phyloP scores from a whole-genome alignment of 2,329 filamentous ascomycete species.

The Dothiorella sarmentorum region DNA sequence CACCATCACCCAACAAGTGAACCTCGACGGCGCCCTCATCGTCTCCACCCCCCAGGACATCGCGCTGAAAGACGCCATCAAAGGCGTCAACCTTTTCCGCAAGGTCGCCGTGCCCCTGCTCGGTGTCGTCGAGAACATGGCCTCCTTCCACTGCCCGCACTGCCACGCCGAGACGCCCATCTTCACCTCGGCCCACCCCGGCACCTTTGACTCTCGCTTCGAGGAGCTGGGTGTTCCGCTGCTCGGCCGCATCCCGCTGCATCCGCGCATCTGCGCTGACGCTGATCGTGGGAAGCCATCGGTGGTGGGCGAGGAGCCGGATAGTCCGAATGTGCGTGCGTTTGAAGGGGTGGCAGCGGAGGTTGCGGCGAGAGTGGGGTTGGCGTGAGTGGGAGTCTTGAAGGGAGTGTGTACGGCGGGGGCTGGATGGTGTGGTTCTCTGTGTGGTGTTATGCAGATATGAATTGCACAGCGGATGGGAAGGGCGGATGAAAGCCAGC shows the following conservation, averaged over 20 bases:
- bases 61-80: slow-evolving; percentile 84
- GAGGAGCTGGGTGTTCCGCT: slow-evolving; percentile 70
- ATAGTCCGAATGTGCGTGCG: slow-evolving; percentile 65
- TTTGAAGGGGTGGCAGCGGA: slow-evolving; percentile 69
- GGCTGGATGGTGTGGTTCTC: no score
- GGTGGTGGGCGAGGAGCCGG: slow-evolving; percentile 73
- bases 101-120: slow-evolving; percentile 74
- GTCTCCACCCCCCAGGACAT: slow-evolving; percentile 93
- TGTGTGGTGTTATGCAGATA: no score
- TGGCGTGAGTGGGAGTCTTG: slow-evolving; percentile 24
- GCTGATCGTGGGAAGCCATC: slow-evolving; percentile 85
- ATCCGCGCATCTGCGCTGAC: slow-evolving; percentile 81
- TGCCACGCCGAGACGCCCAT: slow-evolving; percentile 49
- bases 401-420: no score
- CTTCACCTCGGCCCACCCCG: slow-evolving; percentile 51
- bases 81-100: slow-evolving; percentile 89
- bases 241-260: slow-evolving; percentile 83
- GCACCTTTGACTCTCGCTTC: slow-evolving; percentile 73
- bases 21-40: slow-evolving; percentile 82
- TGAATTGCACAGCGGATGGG: no score
- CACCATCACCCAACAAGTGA: slow-evolving; percentile 91
- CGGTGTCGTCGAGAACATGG: slow-evolving; percentile 65
- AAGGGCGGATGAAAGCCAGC: no score
- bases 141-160: slow-evolving; percentile 36
- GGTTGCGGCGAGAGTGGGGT: slow-evolving; percentile 44